Percentiles rank a stretch among this genome's conserved stretches.
phyloP scores from a whole-genome alignment of 2,329 filamentous ascomycete species.

The Sporothrix dimorphospora region DNA sequence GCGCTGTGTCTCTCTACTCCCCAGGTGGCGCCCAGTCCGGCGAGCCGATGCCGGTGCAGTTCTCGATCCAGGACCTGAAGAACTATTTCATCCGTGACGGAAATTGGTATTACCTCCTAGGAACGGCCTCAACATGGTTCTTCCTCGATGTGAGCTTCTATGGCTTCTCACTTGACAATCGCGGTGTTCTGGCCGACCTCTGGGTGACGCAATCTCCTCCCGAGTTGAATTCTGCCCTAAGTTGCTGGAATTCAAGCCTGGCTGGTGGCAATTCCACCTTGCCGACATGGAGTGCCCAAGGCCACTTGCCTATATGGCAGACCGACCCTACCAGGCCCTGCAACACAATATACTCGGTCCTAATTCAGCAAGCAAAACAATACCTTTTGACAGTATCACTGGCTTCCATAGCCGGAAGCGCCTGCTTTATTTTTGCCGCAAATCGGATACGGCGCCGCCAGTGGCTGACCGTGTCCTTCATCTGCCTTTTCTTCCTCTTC shows the following conservation, averaged over 20 bases:
- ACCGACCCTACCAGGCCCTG: constrained; percentile 54
- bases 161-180: constrained; percentile 55
- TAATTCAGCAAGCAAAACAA: constrained; percentile 57
- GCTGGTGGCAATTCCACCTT: constrained; percentile 49
- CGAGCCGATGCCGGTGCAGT: constrained; percentile 50
- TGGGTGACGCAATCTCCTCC: constrained; percentile 46
- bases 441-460: constrained; percentile 53
- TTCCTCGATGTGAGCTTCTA: constrained; percentile 62
- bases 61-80: constrained; percentile 52
- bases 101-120: constrained; percentile 51
- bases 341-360: constrained; percentile 56
- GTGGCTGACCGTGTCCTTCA: constrained; percentile 55
- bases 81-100: constrained; percentile 55
- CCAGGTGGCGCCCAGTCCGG: constrained; percentile 36
- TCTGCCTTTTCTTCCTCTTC: constrained; percentile 52
- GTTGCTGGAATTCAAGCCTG: constrained; percentile 54
- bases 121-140: constrained; percentile 55
- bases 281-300: constrained; percentile 45
- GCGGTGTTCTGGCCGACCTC: constrained; percentile 48
- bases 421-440: constrained; percentile 52
- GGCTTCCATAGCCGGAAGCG: constrained; percentile 55
- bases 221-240: constrained; percentile 44
- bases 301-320: constrained; percentile 52
- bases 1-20: constrained; percentile 42
- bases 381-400: constrained; percentile 57